Base-by-base conservation (phyloP, 2,329 filamentous ascomycete species). In the Trichoderma sp. region DNA sequence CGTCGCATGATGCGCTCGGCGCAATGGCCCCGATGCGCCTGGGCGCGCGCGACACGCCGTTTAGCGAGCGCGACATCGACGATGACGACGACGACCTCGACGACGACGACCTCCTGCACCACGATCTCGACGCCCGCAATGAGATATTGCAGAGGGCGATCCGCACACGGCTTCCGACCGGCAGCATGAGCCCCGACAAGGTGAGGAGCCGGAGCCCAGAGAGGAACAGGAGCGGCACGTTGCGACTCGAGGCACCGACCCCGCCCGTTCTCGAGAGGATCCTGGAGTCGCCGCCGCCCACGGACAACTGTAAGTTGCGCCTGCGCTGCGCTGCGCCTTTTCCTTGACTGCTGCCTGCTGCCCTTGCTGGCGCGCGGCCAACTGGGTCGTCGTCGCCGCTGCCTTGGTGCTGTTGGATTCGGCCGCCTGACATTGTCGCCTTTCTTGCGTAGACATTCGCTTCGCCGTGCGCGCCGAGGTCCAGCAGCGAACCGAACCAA, bases 401-500 rank as follows among this genome's bases (percentile, higher is more conserved):
- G 34, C 34, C 21, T 30, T 60, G 30, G 57, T 34, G 24, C 34
- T 39, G 24, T 47, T 24, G 50, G 56, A 51, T 48, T 43, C 34
- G 48, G 58, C 34, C 58, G 39, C 39, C 58, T 61, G 58, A 61
- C 58, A 26, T 12, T 28, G 14, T 21, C 26, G 34, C 44, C 30
- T 60, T 24, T 39, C 34, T 28, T 30, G 28, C 15, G 30, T 76
- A 95, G 92, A 94, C 78, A 91, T 97, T 72, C 91, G 93, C 69
- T 93, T 97, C 77, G 90, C 91, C 59, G 84, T 96, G 67, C 88
- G 91, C 71, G 91, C 93, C 67, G 93, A 97, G 80, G 90, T 96
- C 34, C 91, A 94, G 73, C 93, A 97, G 73, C 87, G 90, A 64
- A 91, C 89, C 54, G 92, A 94, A 73, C 92, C 91, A 15, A 90